Evolutionary conservation across 108 stramenopile species (phyloP).

Genomic region (Cyclostephanos invisitatus): DNA sequence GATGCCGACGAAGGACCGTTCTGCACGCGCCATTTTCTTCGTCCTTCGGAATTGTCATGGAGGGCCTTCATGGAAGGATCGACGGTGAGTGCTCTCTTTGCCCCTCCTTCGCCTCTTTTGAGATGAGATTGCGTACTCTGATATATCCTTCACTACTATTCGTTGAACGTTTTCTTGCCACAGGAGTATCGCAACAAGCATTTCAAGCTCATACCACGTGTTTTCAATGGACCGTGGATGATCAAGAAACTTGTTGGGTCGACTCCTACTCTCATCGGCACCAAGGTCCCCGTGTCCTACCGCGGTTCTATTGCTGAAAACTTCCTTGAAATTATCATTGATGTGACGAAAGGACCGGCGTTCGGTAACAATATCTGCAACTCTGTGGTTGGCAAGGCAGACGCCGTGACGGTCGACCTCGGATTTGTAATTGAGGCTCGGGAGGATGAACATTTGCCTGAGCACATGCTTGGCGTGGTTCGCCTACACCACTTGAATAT

Average conservation of each 20-base stretch:
- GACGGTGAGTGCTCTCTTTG: constrained; percentile 21
- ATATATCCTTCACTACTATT: neutral
- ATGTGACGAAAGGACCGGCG: constrained; percentile 51
- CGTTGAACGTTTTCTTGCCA: neutral
- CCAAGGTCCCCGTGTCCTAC: constrained; percentile 53
- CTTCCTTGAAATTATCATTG: constrained; percentile 50
- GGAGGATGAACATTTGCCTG: constrained; percentile 45
- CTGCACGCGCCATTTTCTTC: constrained; percentile 12
- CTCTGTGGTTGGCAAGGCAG: constrained; percentile 50
- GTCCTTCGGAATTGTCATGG: constrained; percentile 47
- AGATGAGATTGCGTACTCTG: neutral
- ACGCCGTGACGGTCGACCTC: constrained; percentile 50
- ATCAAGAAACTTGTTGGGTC: constrained; percentile 60
- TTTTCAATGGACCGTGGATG: constrained; percentile 51
- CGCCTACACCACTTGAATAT: constrained; percentile 56
- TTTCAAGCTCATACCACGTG: no score
- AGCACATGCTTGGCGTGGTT: constrained; percentile 46
- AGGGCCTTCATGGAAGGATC: constrained; percentile 39
- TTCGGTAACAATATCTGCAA: constrained; percentile 55
- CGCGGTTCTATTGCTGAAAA: constrained; percentile 48
- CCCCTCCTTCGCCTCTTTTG: no score
- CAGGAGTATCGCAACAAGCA: constrained; percentile 40
- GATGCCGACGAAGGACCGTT: constrained; percentile 50
- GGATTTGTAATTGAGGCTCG: constrained; percentile 56
- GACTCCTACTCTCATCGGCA: constrained; percentile 54